Base-by-base conservation (phyloP, 148 eudicot genomes). In the Nepenthes gracilis region DNA sequence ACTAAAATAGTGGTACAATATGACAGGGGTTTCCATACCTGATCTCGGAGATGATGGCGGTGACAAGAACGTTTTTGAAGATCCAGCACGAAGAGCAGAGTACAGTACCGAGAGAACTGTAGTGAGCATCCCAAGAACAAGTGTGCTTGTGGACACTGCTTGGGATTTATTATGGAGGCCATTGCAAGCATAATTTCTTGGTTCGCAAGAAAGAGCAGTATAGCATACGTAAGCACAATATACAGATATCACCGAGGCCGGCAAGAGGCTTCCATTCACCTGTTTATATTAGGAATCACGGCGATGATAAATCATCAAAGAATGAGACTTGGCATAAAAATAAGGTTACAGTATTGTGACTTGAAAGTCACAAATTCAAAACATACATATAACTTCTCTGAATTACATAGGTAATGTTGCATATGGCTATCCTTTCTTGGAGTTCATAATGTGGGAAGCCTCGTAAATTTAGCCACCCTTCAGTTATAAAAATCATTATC, bases 41-140 rank as follows among this genome's bases (percentile, higher is more conserved):
- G 94, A 77, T 77, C 83, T 80, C 11, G 99, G 99, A 36, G 99
- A 93, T 60, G 99, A 84, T n/a, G 99, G 96, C 36, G 99, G 99
- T 13, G 96, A 86, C 45, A 93, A 68, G 70, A 93, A 89, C 33
- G 99, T 85, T 53, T 80, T 82, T 37, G 99, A 88, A 47, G 99
- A 93, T 65, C 99, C 99, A 38, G 99, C 99, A 67, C 99, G 99
- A 65, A 93, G 81, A 57, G 99, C 99, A 57, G 99, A 93, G 78
- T 93, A 93, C 45, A 93, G 70, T 67, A 93, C 91, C 5, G 99
- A 93, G 32, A 93, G 87, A 59, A 93, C 85, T 4, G 99, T 93
- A 37, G 96, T 93, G 55, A 93, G 80, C 96, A 93, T 75, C 69
- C 99, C 99, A 35, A 93, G 95, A 64, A 93, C 35, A 67, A 93